Evolutionary conservation across 148 eudicot species (phyloP).

Genomic region (Amaranthus palmeri): DNA sequence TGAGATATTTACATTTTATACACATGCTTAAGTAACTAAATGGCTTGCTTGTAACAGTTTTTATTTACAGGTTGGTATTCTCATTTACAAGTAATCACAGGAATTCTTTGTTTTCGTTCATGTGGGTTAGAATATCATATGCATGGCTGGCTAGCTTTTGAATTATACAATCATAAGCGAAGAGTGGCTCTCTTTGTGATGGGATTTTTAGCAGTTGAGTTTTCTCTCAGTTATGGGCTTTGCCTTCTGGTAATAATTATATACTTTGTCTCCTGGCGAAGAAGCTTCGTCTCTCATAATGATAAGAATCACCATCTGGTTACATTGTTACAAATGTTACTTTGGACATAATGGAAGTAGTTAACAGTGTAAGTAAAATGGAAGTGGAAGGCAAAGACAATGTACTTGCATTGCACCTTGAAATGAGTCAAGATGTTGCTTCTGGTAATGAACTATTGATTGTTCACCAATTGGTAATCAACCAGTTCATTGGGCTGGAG

Average conservation of each 20-base stretch:
- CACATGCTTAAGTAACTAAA: background rate
- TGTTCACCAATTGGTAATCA: conserved; percentile 4
- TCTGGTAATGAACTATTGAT: conserved; percentile 16
- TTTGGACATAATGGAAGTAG: conserved; percentile 13
- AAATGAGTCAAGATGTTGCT: conserved; percentile 9
- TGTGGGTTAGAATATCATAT: background rate
- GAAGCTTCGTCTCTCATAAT: background rate
- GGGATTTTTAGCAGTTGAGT: conserved; percentile 27
- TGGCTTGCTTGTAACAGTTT: background rate
- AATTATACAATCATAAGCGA: conserved; percentile 14
- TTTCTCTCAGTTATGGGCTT: conserved; percentile 33
- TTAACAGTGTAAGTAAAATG: conserved; percentile 8
- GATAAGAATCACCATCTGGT: background rate
- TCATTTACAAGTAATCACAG: background rate
- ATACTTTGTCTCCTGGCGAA: conserved; percentile 12
- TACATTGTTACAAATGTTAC: background rate
- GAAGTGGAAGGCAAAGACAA: background rate
- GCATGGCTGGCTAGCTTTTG: conserved; percentile 16
- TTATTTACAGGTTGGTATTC: too few species aligned
- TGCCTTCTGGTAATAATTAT: conserved; percentile 22
- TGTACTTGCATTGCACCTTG: background rate
- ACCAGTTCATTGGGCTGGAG: conserved; percentile 14
- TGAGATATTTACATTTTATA: too few species aligned
- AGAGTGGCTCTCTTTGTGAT: conserved; percentile 28
- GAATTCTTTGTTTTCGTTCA: background rate